Conservation (phyloP, 192 early-diverging fungal genomes). For the Mortierella alpina region DNA sequence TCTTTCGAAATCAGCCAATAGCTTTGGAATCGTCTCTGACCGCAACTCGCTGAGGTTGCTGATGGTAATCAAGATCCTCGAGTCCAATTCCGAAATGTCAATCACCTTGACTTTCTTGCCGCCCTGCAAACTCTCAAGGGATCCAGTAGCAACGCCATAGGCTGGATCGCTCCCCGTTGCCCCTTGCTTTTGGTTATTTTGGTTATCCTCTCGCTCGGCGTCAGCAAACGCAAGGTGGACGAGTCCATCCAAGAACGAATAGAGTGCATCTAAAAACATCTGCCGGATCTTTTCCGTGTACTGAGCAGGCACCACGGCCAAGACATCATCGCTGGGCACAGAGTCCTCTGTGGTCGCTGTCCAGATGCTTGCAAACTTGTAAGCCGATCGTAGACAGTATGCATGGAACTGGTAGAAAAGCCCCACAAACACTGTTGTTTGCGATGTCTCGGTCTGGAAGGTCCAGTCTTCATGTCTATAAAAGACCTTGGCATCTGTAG, state of each 20-base stretch:
- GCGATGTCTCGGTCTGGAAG: slow-evolving; percentile 66
- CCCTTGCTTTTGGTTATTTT: slow-evolving; percentile 20
- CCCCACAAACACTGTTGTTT: slow-evolving; percentile 72
- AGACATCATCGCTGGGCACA: slow-evolving; percentile 15
- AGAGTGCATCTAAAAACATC: slow-evolving; percentile 78
- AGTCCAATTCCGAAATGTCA: slow-evolving; percentile 60
- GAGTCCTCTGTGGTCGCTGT: slow-evolving; percentile 55
- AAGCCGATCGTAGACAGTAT: slow-evolving; percentile 70
- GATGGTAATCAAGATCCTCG: slow-evolving; percentile 82
- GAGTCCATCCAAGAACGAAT: slow-evolving; percentile 86
- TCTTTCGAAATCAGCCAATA: slow-evolving; percentile 76
- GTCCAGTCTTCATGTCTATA: slow-evolving; percentile 80
- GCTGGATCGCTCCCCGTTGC: slow-evolving; percentile 34
- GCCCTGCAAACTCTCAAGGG: not conserved
- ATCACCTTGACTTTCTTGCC: slow-evolving; percentile 23
- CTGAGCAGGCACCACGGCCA: slow-evolving; percentile 59
- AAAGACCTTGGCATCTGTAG: slow-evolving; percentile 77
- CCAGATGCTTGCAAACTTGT: slow-evolving; percentile 65
- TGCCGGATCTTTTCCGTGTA: slow-evolving; percentile 68
- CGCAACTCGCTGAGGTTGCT: slow-evolving; percentile 85
- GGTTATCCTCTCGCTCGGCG: slow-evolving; percentile 48
- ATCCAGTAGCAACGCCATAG: slow-evolving; percentile 41
- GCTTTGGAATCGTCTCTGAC: slow-evolving; percentile 77
- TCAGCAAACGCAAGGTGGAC: slow-evolving; percentile 72
- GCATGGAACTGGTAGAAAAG: slow-evolving; percentile 78